These are phyloP conservation scores for Apiospora rasikravindrae DNA, from an alignment of 2,329 filamentous ascomycete genomes.

Conservation along the genomic window DNA sequence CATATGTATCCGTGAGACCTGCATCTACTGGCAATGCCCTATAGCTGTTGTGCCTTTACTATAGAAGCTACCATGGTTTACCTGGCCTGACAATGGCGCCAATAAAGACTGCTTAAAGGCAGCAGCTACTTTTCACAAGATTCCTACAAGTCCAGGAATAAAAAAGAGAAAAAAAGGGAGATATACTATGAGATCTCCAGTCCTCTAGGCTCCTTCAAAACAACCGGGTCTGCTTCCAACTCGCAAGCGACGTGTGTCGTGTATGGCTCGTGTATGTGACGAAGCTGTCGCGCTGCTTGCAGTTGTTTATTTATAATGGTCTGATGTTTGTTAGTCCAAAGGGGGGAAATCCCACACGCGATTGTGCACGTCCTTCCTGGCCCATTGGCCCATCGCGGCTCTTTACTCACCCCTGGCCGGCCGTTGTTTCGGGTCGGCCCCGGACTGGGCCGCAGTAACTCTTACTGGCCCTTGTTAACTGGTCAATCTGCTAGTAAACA, in stretches of 20 bases:
- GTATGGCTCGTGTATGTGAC: background rate
- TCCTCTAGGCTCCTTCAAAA: background rate
- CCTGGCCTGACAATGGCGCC: background rate
- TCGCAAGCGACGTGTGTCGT: background rate
- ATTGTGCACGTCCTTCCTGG: conserved; percentile 7
- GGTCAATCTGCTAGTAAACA: background rate
- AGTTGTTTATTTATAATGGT: conserved; percentile 9
- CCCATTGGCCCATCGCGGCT: conserved; percentile 7
- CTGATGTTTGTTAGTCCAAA: background rate
- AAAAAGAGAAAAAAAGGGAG: background rate
- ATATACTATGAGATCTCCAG: background rate
- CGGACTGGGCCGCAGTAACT: conserved; percentile 6
- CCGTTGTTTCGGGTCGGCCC: conserved; percentile 16
- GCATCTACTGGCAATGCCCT: background rate
- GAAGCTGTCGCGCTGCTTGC: conserved; percentile 6
- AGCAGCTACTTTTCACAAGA: background rate
- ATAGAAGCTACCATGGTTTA: background rate
- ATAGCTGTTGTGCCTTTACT: background rate
- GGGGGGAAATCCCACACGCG: background rate
- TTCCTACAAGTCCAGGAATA: background rate
- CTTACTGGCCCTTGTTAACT: background rate
- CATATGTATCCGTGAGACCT: conserved; percentile 1
- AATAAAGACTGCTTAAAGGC: too few species aligned
- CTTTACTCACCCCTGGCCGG: conserved; percentile 1
- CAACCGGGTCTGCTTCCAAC: background rate